phyloP scores from a whole-genome alignment of 495 filamentous ascomycete genomes.

The Penicillium daleae region DNA sequence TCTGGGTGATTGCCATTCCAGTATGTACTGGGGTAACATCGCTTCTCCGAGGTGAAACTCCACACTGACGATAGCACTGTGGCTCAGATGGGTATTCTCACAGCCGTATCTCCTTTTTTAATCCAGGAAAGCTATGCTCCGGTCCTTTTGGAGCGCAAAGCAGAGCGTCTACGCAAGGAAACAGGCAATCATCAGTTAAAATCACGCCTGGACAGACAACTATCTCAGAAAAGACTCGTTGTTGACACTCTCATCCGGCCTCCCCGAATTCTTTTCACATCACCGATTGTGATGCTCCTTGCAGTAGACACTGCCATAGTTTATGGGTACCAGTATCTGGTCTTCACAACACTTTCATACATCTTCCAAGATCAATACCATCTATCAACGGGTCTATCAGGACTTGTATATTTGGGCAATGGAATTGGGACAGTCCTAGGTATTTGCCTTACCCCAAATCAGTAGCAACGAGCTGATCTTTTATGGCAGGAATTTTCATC shows the following conservation, averaged over 20 bases:
- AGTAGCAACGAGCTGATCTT: too few relatives aligned
- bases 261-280: not conserved
- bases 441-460: not conserved
- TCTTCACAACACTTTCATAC: conserved; percentile 4
- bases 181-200: not conserved
- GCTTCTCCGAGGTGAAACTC: too few relatives aligned
- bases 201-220: not conserved
- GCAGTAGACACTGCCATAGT: not conserved
- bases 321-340: conserved; percentile 7
- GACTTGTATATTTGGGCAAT: conserved; percentile 1
- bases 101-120: not conserved
- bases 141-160: conserved; percentile 5
- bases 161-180: conserved; percentile 1
- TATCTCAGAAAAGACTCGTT: not conserved
- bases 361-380: conserved; percentile 7
- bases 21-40: not conserved
- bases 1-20: conserved; percentile 9
- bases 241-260: not conserved
- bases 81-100: not conserved
- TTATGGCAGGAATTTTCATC: not conserved
- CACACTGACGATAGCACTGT: not conserved
- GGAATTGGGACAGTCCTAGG: conserved; percentile 5
- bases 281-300: not conserved
- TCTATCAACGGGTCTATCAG: not conserved
- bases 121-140: conserved; percentile 2